These are phyloP conservation scores for Botrytis cinerea DNA, from an alignment of 2,329 filamentous ascomycete species.

Conservation along the genomic window DNA sequence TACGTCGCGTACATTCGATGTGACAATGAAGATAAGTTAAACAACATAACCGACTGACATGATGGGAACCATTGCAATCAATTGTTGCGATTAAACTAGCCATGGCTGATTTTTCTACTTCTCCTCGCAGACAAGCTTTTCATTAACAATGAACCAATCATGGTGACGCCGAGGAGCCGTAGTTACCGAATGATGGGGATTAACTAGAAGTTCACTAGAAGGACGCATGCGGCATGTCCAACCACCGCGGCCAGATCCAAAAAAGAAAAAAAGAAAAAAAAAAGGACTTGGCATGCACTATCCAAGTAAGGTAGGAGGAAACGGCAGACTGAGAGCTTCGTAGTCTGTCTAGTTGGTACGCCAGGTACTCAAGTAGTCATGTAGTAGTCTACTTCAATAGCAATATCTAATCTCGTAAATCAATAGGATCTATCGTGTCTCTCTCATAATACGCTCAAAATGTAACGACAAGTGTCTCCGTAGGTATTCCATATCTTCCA, in stretches of 20 bases:
- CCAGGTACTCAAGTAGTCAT: no score
- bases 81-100: no score
- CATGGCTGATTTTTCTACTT: background rate
- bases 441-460: background rate
- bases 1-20: slow-evolving; percentile 7
- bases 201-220: slow-evolving; percentile 14
- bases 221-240: background rate
- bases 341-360: no score
- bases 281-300: background rate
- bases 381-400: background rate
- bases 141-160: slow-evolving; percentile 7
- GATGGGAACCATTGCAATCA: background rate
- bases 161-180: slow-evolving; percentile 9
- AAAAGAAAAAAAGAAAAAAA: background rate
- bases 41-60: background rate
- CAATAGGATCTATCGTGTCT: background rate
- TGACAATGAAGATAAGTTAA: background rate
- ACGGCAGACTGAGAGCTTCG: no score
- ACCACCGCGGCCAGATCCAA: background rate
- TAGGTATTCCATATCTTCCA: background rate
- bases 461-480: background rate
- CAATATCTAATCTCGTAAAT: background rate
- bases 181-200: slow-evolving; percentile 24
- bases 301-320: background rate
- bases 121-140: background rate